phyloP scores from a whole-genome alignment of 352 stramenopile species.

The Pythium graminicola region DNA sequence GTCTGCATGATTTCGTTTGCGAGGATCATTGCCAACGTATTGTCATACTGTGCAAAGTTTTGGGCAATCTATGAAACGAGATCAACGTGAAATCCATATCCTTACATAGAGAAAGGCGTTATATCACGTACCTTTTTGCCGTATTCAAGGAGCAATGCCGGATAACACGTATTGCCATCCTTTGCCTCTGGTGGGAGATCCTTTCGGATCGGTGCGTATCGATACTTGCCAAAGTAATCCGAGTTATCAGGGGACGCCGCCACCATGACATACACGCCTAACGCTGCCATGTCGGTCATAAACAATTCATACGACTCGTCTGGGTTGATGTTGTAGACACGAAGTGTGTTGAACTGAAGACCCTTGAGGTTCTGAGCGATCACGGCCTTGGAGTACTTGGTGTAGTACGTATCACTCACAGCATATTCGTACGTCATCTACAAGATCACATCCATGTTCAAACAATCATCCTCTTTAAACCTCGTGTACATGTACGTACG shows the following conservation, averaged over 20 bases:
- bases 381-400: conserved; percentile 76
- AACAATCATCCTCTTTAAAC: neutral
- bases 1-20: conserved; percentile 87
- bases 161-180: conserved; percentile 73
- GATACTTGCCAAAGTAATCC: conserved; percentile 80
- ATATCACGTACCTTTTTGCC: conserved; percentile 84
- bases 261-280: conserved; percentile 79
- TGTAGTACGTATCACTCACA: conserved; percentile 81
- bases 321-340: conserved; percentile 86
- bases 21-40: conserved; percentile 77
- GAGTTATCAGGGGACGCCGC: conserved; percentile 76
- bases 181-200: conserved; percentile 52
- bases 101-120: no score
- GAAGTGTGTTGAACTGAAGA: conserved; percentile 79
- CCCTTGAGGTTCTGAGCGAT: conserved; percentile 59
- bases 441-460: neutral
- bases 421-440: conserved; percentile 87
- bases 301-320: conserved; percentile 78
- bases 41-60: conserved; percentile 86
- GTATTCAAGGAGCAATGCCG: conserved; percentile 75
- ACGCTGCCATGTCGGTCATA: conserved; percentile 75
- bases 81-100: no score
- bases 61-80: no score
- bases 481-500: no score
- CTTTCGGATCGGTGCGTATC: conserved; percentile 42